Evolutionary conservation across 352 stramenopile species (phyloP).

Genomic region (Pythium phragmiticola): DNA sequence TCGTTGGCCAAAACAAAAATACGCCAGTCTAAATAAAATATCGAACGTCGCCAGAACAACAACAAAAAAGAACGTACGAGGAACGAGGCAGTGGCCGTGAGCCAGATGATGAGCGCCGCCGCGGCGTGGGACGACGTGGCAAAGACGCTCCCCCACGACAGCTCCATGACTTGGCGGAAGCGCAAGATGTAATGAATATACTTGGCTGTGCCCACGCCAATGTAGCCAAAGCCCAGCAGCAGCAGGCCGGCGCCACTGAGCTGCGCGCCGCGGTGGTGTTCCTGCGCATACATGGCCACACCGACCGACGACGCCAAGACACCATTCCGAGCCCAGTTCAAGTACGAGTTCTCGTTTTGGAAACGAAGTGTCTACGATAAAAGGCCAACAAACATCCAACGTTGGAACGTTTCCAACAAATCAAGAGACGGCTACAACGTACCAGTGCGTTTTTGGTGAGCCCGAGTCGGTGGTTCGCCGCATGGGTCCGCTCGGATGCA

Average conservation of each 20-base stretch:
- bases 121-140: conserved; percentile 79
- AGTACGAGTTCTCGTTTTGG: conserved; percentile 87
- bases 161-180: conserved; percentile 85
- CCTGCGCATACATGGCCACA: conserved; percentile 87
- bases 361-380: conserved; percentile 65
- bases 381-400: not conserved
- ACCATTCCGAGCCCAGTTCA: conserved; percentile 87
- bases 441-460: conserved; percentile 39
- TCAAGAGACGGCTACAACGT: not conserved
- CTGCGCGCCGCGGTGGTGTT: conserved; percentile 84
- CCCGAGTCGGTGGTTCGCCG: conserved; percentile 32
- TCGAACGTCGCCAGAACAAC: not conserved
- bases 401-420: conserved; percentile 10
- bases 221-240: conserved; percentile 85
- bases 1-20: not conserved
- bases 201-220: conserved; percentile 84
- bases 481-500: conserved; percentile 35
- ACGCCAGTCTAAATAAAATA: not conserved
- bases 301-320: conserved; percentile 79
- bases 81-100: conserved; percentile 84
- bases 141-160: conserved; percentile 84
- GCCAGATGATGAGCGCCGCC: conserved; percentile 81
- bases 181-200: conserved; percentile 91
- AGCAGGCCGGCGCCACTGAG: conserved; percentile 76
- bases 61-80: conserved; percentile 41